Base-by-base conservation (phyloP, 495 filamentous ascomycete genomes). In the Neurospora sp. region DNA sequence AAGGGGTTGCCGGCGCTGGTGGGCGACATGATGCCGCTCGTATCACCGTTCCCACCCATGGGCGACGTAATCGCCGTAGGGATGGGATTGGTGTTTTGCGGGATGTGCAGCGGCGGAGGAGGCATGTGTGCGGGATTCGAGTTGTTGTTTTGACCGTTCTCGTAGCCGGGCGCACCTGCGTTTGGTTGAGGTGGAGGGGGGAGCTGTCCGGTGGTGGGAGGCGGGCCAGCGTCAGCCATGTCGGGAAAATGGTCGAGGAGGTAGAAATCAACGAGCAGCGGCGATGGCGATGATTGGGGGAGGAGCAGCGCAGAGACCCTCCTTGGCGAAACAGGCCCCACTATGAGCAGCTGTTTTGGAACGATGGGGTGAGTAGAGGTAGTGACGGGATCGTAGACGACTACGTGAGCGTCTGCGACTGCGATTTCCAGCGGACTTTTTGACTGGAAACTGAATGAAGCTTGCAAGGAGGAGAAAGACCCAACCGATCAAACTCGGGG, bases 41-140 rank as follows among this genome's bases (percentile, higher is more conserved):
- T 86, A 72, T 89, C 87, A 66, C 84, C 86, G 72, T 86, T 76
- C 39, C 85, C 89, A 54, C 89, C 92, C 91, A 93, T 91, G 11
- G 94, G 93, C 69, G 93, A 96, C 72, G 91, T 93, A 77, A 98
- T 94, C 20, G 96, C 94, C 23, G 93, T 97, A 27, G 94, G 94
- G 79, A 98, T 97, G 37, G 93, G 94, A 80, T 97, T 98, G 80
- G 90, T 97, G 81, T 98, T 98, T 82, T 97, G 96, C 69, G 95
- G 94, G 78, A 97, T 99, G 73, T 96, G 91, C 23, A 97, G 90
- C 72, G 94, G 92, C 46, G 94, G 95, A 10, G 95, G 96, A 59
- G 94, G 93, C 94, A 98, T 95, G 82, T 98, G 96, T 72, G 90
- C 83, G 16, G 90, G 89, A 77, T 90, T 90, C 78, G 89, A 88